Evolutionary conservation across 2,329 filamentous ascomycete genomes (phyloP), one percentile per base, ranked within the genome.

Genomic region (Phoma sp.): DNA sequence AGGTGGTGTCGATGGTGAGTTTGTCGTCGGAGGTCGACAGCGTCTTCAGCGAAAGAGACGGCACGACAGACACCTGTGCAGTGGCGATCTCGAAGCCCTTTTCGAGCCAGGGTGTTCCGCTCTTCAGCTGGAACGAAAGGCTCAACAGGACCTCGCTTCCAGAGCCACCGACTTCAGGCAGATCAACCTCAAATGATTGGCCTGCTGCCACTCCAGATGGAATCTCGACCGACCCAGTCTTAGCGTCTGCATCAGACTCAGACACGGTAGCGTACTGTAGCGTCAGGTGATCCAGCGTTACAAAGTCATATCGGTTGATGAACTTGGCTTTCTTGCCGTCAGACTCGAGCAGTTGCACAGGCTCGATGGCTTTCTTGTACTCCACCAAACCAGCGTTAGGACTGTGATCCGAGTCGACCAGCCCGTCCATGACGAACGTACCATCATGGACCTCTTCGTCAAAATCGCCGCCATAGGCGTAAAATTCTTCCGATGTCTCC

Each of bases 351-450:
- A 74, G 56, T 51, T 74, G 72, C 0, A 79, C 76, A 5, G 77
- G 77, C 57, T 78, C 76, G 10, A 79, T 73, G 2, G 76, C 76
- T 43, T 79, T 78, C 62, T 77, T 77, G 61, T 78, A 78, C 51
- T 80, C 77, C 2, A 73, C 60, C 51, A 80, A 49, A 2, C 75
- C 77, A 12, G 76, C 74, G 21, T 73, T 77, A 0, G 76, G 74
- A 2, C 63, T 72, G 57, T 80, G 77, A 17, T 78, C 73, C 3
- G 75, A 77, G 51, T 76, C 68, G 15, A 77, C 65, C 8, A 79
- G 69, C 2, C 77, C 77, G 37, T 80, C 77, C 75, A 79, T 77
- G 21, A 79, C 75, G 41, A 79, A 79, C n/a, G 75, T 78, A 13
- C 68, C 63, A 41, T 78, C 77, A 40, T 78, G 75, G 0, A 75